These are phyloP conservation scores for Bipolaris bicolor DNA, from an alignment of 2,329 filamentous ascomycete species.

Conservation along the genomic window DNA sequence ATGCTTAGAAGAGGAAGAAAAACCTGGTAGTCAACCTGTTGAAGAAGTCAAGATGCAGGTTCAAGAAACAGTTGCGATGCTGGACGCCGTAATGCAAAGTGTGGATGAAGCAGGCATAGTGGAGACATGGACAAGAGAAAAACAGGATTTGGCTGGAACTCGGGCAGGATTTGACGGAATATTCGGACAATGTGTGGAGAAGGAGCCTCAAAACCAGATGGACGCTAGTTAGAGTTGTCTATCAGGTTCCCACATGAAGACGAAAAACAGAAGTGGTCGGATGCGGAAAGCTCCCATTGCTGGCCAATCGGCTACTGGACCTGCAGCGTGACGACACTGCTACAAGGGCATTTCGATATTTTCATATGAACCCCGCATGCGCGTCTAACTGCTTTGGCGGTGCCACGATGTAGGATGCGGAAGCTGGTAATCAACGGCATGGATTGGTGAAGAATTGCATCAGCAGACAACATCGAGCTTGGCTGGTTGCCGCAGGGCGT, in stretches of 20 bases:
- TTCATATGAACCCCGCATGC: not conserved
- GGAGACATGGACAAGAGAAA: conserved; percentile 25
- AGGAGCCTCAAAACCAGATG: not conserved
- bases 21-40: conserved; percentile 22
- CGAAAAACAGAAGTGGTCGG: not conserved
- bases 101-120: conserved; percentile 18
- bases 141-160: conserved; percentile 14
- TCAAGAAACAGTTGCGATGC: conserved; percentile 35
- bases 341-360: conserved; percentile 3
- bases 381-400: conserved; percentile 1
- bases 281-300: not conserved
- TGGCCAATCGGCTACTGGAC: not conserved
- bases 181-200: conserved; percentile 17
- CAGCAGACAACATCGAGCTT: conserved; percentile 6
- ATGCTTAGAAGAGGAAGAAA: conserved; percentile 29
- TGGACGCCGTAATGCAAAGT: conserved; percentile 31
- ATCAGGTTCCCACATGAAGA: not conserved
- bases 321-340: conserved; percentile 13
- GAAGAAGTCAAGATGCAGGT: conserved; percentile 23
- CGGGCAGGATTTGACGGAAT: conserved; percentile 13
- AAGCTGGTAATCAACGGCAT: not conserved
- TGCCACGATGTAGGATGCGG: not conserved
- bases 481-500: conserved; percentile 7
- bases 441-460: conserved; percentile 12
- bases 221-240: not conserved